phyloP scores from a whole-genome alignment of 1,284 basidiomycete genomes.

The Amylostereum areolatum region DNA sequence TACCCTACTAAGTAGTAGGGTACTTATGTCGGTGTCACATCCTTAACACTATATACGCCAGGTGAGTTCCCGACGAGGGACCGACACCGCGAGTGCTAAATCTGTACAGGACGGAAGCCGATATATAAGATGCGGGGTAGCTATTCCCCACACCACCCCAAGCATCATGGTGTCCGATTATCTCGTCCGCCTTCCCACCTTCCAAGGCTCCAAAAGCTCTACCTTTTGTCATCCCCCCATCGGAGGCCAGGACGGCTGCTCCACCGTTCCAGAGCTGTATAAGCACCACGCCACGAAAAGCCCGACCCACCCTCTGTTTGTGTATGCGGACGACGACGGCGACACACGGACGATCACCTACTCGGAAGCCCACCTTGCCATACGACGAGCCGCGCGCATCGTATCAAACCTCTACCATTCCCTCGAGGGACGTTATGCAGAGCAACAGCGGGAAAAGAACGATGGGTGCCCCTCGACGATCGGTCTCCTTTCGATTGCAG shows the following conservation, averaged over 20 bases:
- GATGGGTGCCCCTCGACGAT: neutral
- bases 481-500: neutral
- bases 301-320: conserved; percentile 27
- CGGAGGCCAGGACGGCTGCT: neutral
- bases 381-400: conserved; percentile 14
- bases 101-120: too few species aligned
- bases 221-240: neutral
- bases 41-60: too few species aligned
- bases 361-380: conserved; percentile 18
- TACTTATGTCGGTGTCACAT: too few species aligned
- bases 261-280: conserved; percentile 29
- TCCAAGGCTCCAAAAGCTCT: neutral
- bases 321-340: conserved; percentile 20
- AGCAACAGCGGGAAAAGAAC: too few species aligned
- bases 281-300: conserved; percentile 28
- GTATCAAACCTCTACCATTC: neutral
- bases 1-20: too few species aligned
- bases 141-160: too few species aligned
- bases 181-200: too few species aligned
- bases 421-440: neutral
- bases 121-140: too few species aligned
- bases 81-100: too few species aligned
- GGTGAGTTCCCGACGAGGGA: too few species aligned
- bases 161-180: too few species aligned
- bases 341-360: conserved; percentile 18